Base-by-base conservation (phyloP, 2,329 filamentous ascomycete genomes). In the Fusarium lyarnte region DNA sequence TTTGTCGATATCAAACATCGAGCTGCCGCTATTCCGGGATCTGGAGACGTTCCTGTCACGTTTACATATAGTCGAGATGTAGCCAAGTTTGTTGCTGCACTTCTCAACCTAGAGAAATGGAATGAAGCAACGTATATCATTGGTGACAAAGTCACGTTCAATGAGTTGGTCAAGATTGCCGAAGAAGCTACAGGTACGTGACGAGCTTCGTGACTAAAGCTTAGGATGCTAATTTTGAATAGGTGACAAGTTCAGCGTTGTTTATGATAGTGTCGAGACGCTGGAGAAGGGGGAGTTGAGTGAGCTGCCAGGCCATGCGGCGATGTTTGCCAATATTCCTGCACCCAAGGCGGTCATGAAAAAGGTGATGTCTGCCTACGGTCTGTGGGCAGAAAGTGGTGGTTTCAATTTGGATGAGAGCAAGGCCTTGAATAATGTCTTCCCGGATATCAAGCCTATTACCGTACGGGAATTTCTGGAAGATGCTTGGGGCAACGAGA, bases 1-100 rank as follows among this genome's bases (percentile, higher is more conserved):
- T 65, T 57, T 27, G 8, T 65, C 1, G 59, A 65, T n/a, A 65
- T 55, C 9, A 21, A 52, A 3, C 21, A 65, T 9, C 63, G 36
- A 16, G 39, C 35, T 11, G 63, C 63, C 6, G 41, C 59, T 21
- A 65, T 65, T 0, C 47, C 59, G 4, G 59, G 63, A 4, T 65
- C 63, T 19, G 63, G 59, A 17, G 42, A 43, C 1, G 36, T 64
- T 7, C 47, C 59, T 2, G 59, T 57, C 4, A 41, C 47, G 0
- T 65, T 64, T 14, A 57, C 47, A 1, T 65, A 64, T 3, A 65
- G 63, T 6, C 25, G 51, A 36, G 63, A 65, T 25, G 66, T 64
- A 8, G 66, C 58, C 0, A 25, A 14, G 2, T 59, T 45, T 8
- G 58, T 57, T 3, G 43, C 47, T 33, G 64, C 36, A 0, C 29